phyloP scores from a whole-genome alignment of 2,329 filamentous ascomycete species.

The Diaporthe helianthi region DNA sequence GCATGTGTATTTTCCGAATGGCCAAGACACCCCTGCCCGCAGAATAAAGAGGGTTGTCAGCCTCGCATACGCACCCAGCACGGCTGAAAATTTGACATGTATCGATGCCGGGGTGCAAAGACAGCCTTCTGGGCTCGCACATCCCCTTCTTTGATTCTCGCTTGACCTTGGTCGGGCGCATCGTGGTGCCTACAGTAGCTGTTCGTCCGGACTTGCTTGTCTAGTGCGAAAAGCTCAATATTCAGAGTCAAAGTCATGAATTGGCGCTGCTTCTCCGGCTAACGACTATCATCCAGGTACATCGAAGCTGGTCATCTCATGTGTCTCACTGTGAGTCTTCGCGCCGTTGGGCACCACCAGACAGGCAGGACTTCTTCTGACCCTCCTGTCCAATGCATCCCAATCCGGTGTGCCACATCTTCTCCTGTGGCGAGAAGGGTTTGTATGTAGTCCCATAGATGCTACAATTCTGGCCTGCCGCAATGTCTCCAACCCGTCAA shows the following conservation, averaged over 20 bases:
- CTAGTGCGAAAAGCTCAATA: background rate
- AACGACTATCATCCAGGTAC: too few species aligned
- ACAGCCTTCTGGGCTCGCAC: background rate
- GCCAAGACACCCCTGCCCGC: constrained; percentile 8
- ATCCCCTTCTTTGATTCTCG: background rate
- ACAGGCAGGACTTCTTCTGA: background rate
- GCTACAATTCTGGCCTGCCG: constrained; percentile 17
- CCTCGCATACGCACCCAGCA: background rate
- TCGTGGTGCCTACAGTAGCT: background rate
- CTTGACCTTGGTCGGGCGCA: background rate
- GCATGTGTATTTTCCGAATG: background rate
- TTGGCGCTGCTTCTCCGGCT: background rate
- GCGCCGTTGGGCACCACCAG: background rate
- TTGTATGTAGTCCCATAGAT: background rate
- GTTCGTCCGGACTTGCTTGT: background rate
- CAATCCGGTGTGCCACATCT: background rate
- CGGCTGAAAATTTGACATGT: background rate
- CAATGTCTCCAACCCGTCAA: background rate
- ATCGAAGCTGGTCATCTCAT: background rate
- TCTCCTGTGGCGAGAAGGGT: too few species aligned
- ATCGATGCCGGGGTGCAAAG: background rate
- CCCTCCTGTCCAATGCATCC: background rate
- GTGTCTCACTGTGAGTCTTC: background rate
- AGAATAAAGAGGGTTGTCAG: constrained; percentile 7
- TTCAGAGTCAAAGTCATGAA: background rate